A percentile compares a stretch with the other conserved stretches of the same genome.
phyloP scores from a whole-genome alignment of 768 basidiomycete species.

The Grammothele lineata region DNA sequence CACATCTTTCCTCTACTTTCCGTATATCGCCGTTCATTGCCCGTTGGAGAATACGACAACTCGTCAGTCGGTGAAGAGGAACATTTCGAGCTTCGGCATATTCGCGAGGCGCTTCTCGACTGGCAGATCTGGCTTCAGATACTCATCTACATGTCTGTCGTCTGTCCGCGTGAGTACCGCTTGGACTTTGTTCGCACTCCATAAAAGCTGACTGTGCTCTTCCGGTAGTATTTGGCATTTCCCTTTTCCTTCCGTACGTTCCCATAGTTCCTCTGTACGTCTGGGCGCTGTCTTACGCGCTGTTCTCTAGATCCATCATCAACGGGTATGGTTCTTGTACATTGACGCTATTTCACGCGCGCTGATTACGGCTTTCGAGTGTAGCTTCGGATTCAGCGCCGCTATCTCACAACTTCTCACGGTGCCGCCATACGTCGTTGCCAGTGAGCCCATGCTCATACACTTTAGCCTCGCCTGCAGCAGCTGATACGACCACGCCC shows the following conservation, averaged over 20 bases:
- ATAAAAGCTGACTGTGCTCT: neutral
- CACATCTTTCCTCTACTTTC: too few relatives aligned
- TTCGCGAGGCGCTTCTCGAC: conserved; percentile 51
- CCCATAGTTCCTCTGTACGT: conserved; percentile 15
- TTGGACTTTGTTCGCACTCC: neutral
- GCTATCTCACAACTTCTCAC: conserved; percentile 62
- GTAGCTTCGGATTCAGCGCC: conserved; percentile 54
- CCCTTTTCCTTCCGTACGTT: conserved; percentile 67
- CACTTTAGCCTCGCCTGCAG: too few relatives aligned
- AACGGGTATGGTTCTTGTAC: conserved; percentile 5
- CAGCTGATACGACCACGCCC: too few relatives aligned
- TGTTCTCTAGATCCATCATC: conserved; percentile 6
- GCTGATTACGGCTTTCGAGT: neutral
- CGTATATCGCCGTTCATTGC: too few relatives aligned
- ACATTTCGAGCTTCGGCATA: conserved; percentile 46
- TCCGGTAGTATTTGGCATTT: conserved; percentile 59
- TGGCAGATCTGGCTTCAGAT: conserved; percentile 67
- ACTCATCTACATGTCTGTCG: conserved; percentile 51
- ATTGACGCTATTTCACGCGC: neutral
- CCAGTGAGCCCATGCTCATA: conserved; percentile 38
- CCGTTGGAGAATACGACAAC: conserved; percentile 50
- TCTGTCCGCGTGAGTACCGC: conserved; percentile 48
- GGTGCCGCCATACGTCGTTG: conserved; percentile 56
- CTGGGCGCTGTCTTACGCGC: neutral
- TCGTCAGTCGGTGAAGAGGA: conserved; percentile 58